Evolutionary conservation across 345 rosid species (phyloP).

Genomic region (Eutrema japonicum): DNA sequence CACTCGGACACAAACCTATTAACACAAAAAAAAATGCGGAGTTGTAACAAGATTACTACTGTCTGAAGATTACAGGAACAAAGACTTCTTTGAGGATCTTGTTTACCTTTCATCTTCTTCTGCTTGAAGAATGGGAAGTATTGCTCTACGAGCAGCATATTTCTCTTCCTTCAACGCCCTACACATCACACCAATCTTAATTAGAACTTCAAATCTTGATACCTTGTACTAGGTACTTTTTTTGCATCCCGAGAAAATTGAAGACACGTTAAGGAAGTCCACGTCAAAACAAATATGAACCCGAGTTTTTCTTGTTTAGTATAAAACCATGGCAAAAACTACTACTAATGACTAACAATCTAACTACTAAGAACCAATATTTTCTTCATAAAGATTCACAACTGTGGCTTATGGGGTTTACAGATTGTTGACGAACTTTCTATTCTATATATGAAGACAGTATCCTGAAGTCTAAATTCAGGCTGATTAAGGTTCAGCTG

Average conservation of each 20-base stretch:
- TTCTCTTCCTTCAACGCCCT: slow-evolving; percentile 99
- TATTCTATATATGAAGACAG: not conserved
- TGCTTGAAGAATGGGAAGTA: slow-evolving; percentile 92
- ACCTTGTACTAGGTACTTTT: not conserved
- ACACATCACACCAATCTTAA: slow-evolving; percentile 29
- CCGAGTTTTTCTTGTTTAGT: not conserved
- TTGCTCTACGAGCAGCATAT: slow-evolving; percentile 84
- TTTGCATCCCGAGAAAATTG: not conserved
- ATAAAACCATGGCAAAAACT: slow-evolving; percentile 1
- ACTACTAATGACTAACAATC: slow-evolving; percentile 21
- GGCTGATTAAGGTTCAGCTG: slow-evolving; percentile 1
- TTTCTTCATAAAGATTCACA: slow-evolving; percentile 1
- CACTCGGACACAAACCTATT: slow-evolving; percentile 90
- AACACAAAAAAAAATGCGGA: not conserved
- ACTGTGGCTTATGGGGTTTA: not conserved
- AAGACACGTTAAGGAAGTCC: not conserved
- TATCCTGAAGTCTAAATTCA: not conserved
- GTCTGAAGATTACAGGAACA: slow-evolving; percentile 19
- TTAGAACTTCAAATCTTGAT: not conserved
- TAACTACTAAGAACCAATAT: not conserved
- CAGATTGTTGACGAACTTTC: no score
- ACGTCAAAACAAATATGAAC: not conserved
- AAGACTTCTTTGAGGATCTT: not conserved
- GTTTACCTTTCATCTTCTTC: slow-evolving; percentile 97
- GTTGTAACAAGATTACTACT: not conserved